A percentile compares a stretch with the other conserved stretches of the same genome.
These are phyloP conservation scores for Sporothrix phasma DNA, from an alignment of 2,329 filamentous ascomycete genomes.

Conservation along the genomic window DNA sequence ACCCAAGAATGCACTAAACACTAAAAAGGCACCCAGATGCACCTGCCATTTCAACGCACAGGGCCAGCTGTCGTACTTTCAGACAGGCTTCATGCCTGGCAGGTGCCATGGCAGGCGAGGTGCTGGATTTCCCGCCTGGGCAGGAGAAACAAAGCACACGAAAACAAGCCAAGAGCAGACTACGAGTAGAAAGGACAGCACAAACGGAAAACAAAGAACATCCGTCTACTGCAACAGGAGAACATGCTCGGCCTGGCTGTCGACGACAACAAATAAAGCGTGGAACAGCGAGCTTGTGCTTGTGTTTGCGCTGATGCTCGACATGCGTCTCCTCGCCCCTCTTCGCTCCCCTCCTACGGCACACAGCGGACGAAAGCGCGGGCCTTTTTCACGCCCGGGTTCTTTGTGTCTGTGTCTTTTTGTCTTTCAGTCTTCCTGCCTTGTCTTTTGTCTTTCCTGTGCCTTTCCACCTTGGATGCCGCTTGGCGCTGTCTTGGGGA, in stretches of 20 bases:
- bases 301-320: too few relatives aligned
- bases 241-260: neutral
- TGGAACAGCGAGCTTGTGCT: too few relatives aligned
- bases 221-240: neutral
- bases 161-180: neutral
- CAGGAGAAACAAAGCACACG: neutral
- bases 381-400: neutral
- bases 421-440: neutral
- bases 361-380: neutral
- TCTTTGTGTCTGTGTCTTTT: neutral
- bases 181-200: constrained; percentile 1
- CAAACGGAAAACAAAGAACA: neutral
- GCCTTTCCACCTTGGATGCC: neutral
- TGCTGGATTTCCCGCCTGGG: neutral
- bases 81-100: neutral
- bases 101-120: neutral
- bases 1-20: neutral
- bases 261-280: too few relatives aligned
- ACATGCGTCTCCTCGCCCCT: neutral
- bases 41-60: neutral
- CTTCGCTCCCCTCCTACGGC: neutral
- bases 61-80: neutral
- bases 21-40: neutral
- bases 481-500: neutral
- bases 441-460: too few relatives aligned